Base-by-base conservation (phyloP, 1,284 basidiomycete species). In the Rhizoctonia solani region DNA sequence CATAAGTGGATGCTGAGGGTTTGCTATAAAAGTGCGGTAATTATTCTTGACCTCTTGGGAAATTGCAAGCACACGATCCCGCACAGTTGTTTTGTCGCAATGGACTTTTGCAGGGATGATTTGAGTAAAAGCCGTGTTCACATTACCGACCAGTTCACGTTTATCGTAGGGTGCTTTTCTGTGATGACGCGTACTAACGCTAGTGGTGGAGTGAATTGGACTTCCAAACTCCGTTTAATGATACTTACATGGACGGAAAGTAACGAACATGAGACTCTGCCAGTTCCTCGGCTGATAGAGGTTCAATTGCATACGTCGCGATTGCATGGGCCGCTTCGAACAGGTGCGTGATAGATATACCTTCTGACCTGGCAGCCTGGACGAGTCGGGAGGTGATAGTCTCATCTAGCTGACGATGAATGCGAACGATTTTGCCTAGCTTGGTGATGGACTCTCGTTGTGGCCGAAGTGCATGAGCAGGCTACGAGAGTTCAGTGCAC, bases 181-280 rank as follows among this genome's bases (percentile, higher is more conserved):
- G 37, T 39, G 46, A 39, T 63, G 59, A n/a, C 59, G 59, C 30
- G 59, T 63, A 39, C 59, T 63, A 30, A 63, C 34, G 25, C 59
- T 63, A 30, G n/a, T 19, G 8, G 8, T 39, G 37, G 21, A 21
- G 8, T 46, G 21, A 5, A 9, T 14, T 14, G 44, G 11, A 46
- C n/a, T 9, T 21, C n/a, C 37, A 16, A 39, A 19, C 14, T 32
- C 21, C 3, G 32, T 53, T 5, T 39, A 16, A 29, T 4, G 13
- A 21, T 13, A 39, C 47, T 63, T 21, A 63, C 59, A 63, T 32
- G 27, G 47, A 19, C 8, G 59, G 59, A 5, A 6, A 63, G 25
- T 52, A 19, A 11, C 34, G 19, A 34, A 39, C 23, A 19, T 63
- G 42, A 6, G 59, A 63, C 11, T 41, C 47, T 4, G 25, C 46